These are phyloP conservation scores for Aspergillus sp. DNA, from an alignment of 2,329 filamentous ascomycete species.

Conservation along the genomic window DNA sequence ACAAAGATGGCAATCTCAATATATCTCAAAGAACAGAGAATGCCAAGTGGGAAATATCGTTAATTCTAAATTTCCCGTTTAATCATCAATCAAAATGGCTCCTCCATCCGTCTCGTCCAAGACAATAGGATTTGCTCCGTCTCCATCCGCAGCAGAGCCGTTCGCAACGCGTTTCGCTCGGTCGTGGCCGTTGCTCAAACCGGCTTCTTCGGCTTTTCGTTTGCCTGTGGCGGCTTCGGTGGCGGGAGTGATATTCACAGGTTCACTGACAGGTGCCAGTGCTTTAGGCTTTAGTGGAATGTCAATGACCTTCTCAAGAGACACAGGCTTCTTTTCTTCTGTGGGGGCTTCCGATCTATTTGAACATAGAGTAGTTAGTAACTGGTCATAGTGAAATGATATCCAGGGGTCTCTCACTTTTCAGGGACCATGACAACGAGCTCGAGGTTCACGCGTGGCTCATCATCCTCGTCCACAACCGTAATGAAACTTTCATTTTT, in stretches of 20 bases:
- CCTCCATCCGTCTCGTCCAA: conserved; percentile 52
- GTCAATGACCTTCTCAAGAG: conserved; percentile 34
- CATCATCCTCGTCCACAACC: conserved; percentile 68
- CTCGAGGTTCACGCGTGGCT: conserved; percentile 72
- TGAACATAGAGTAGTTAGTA: conserved; percentile 7
- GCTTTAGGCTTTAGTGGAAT: conserved; percentile 46
- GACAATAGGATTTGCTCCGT: conserved; percentile 31
- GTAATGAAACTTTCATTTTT: conserved; percentile 72
- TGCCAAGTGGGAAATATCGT: too few relatives aligned
- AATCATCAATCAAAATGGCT: conserved; percentile 64
- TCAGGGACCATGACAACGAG: conserved; percentile 45
- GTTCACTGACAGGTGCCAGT: conserved; percentile 22
- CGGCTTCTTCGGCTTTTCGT: conserved; percentile 44
- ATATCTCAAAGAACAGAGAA: neutral
- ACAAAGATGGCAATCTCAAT: neutral
- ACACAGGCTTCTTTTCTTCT: conserved; percentile 37
- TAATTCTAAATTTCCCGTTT: conserved; percentile 14
- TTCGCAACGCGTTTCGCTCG: conserved; percentile 35
- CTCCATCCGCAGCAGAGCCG: conserved; percentile 36
- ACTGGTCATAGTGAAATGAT: too few relatives aligned
- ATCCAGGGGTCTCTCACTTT: conserved; percentile 17
- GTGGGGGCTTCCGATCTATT: conserved; percentile 24
- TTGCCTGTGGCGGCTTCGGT: conserved; percentile 20
- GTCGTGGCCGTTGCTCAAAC: conserved; percentile 33
- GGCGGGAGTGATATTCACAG: conserved; percentile 17